These are phyloP conservation scores for Penicillium paxilli DNA, from an alignment of 495 filamentous ascomycete species.

Conservation along the genomic window DNA sequence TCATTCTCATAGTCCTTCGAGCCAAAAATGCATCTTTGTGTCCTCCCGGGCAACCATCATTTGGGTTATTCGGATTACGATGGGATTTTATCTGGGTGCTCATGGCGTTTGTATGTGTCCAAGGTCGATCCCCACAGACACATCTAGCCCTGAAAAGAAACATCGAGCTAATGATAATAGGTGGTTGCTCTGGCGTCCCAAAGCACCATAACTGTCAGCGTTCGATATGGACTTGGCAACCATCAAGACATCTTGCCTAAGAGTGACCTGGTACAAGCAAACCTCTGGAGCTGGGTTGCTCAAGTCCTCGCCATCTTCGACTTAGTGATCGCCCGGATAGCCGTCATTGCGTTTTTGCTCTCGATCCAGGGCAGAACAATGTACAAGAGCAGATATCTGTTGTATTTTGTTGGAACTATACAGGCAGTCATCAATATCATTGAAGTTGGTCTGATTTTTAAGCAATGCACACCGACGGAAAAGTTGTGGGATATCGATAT, in stretches of 20 bases:
- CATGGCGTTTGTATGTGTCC: slow-evolving; percentile 20
- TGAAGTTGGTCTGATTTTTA: slow-evolving; percentile 22
- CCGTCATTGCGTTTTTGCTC: slow-evolving; percentile 34
- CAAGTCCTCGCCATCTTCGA: slow-evolving; percentile 24
- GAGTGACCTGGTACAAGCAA: slow-evolving; percentile 21
- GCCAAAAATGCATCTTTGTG: slow-evolving; percentile 24
- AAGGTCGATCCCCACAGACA: background rate
- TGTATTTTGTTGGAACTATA: slow-evolving; percentile 26
- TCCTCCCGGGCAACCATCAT: slow-evolving; percentile 6
- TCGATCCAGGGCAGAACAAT: slow-evolving; percentile 25
- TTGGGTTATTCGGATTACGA: slow-evolving; percentile 18
- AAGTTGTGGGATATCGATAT: slow-evolving; percentile 26
- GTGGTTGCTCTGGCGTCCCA: slow-evolving; percentile 15
- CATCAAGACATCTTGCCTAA: slow-evolving; percentile 18
- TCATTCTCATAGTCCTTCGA: slow-evolving; percentile 22
- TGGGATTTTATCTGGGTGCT: slow-evolving; percentile 34
- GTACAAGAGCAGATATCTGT: slow-evolving; percentile 16
- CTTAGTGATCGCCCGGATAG: slow-evolving; percentile 24
- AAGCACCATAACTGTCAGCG: slow-evolving; percentile 21
- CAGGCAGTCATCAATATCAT: slow-evolving; percentile 25
- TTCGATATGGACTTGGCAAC: slow-evolving; percentile 26
- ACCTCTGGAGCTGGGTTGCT: slow-evolving; percentile 32
- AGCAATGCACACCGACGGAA: slow-evolving; percentile 24
- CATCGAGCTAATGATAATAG: slow-evolving; percentile 4
- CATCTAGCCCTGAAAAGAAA: no score